A percentile compares a stretch with the other conserved stretches of the same genome.
These are phyloP conservation scores for Stramenopiles sp. DNA, from an alignment of 352 stramenopile genomes.

Conservation along the genomic window DNA sequence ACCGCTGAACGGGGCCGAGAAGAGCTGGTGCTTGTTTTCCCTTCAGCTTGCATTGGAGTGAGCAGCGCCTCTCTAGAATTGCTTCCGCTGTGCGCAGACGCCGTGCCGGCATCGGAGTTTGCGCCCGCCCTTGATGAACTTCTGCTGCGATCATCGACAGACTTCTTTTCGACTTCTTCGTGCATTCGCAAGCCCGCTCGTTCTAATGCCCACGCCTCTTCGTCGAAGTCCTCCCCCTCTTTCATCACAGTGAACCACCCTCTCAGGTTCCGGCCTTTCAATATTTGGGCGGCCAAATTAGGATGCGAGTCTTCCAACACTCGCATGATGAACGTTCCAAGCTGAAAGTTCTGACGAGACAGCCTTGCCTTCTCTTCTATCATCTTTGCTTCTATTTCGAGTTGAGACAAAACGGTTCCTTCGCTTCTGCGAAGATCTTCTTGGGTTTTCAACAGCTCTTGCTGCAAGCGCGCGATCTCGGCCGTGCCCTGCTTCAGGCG, in stretches of 20 bases:
- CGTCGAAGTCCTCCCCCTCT: background rate
- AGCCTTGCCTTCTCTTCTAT: background rate
- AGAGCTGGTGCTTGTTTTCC: background rate
- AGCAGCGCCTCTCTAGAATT: background rate
- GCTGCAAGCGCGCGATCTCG: background rate
- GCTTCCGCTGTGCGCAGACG: background rate
- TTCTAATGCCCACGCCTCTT: background rate
- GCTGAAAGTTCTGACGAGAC: background rate
- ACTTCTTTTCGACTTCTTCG: background rate
- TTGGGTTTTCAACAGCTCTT: background rate
- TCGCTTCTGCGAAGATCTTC: background rate
- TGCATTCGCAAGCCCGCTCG: background rate
- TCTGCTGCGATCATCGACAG: background rate
- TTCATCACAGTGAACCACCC: background rate
- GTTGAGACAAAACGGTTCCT: background rate
- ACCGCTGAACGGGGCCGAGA: background rate
- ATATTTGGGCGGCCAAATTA: background rate
- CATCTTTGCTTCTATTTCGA: conserved; percentile 1
- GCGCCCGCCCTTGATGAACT: background rate
- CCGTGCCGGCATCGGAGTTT: background rate
- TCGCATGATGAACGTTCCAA: background rate
- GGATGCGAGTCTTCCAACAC: conserved; percentile 1
- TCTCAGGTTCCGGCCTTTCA: background rate
- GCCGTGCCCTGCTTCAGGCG: background rate
- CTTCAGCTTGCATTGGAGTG: background rate